These are phyloP conservation scores for Myxozyma monticola DNA, from an alignment of 805 yeast species.

Conservation along the genomic window DNA sequence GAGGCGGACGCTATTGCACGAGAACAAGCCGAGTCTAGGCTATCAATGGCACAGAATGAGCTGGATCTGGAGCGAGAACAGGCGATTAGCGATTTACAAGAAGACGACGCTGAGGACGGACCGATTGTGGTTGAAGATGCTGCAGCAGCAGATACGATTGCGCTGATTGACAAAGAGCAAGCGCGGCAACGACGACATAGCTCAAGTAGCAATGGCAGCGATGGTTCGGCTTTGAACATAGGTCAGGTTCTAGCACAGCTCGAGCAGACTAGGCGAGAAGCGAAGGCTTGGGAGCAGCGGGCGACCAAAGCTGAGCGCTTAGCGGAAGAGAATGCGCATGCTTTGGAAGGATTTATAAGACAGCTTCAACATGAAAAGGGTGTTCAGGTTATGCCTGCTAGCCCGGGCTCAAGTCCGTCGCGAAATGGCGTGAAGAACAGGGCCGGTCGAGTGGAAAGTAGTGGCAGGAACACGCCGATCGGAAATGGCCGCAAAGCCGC, in stretches of 20 bases:
- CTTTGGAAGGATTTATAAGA: slow-evolving; percentile 8
- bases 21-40: slow-evolving; percentile 19
- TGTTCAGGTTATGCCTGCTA: neutral
- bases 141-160: slow-evolving; percentile 27
- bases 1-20: slow-evolving; percentile 12
- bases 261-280: slow-evolving; percentile 20
- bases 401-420: slow-evolving; percentile 3
- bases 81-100: slow-evolving; percentile 22
- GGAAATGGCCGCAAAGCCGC: too few species aligned
- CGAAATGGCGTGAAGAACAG: neutral
- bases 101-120: slow-evolving; percentile 12
- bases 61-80: slow-evolving; percentile 27
- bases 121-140: slow-evolving; percentile 7
- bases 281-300: slow-evolving; percentile 14
- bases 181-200: slow-evolving; percentile 6
- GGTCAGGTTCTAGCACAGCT: slow-evolving; percentile 18
- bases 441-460: too few species aligned
- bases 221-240: slow-evolving; percentile 6
- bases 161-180: slow-evolving; percentile 22
- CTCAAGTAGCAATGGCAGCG: slow-evolving; percentile 9
- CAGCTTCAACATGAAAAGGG: slow-evolving; percentile 14
- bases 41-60: slow-evolving; percentile 17
- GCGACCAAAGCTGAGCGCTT: slow-evolving; percentile 18
- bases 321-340: slow-evolving; percentile 19
- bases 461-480: too few species aligned